phyloP scores from a whole-genome alignment of 371 early-diverging fungal genomes.

The Blyttiomyces sp. region DNA sequence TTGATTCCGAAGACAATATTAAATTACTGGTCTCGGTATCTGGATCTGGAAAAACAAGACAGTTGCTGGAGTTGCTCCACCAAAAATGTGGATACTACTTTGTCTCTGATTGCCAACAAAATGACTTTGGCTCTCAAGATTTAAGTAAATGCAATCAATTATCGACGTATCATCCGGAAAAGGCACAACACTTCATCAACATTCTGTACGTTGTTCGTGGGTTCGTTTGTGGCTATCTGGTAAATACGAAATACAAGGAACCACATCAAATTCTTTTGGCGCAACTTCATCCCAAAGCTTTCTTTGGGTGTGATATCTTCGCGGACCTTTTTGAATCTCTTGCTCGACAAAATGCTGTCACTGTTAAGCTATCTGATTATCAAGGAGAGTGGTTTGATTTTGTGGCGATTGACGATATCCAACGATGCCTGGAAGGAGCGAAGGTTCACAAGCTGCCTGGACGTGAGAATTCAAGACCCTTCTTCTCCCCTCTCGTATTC shows the following conservation, averaged over 20 bases:
- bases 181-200: not conserved
- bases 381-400: conserved; percentile 9
- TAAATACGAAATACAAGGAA: conserved; percentile 15
- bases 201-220: conserved; percentile 31
- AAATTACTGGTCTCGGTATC: conserved; percentile 25
- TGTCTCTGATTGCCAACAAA: conserved; percentile 3
- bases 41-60: conserved; percentile 31
- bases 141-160: conserved; percentile 6
- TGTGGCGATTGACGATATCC: conserved; percentile 25
- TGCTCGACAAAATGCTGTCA: too few species aligned
- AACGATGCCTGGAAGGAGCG: conserved; percentile 7
- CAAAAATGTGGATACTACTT: conserved; percentile 28
- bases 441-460: conserved; percentile 13
- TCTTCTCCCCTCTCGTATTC: conserved; percentile 24
- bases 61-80: conserved; percentile 24
- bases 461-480: conserved; percentile 18
- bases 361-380: not conserved
- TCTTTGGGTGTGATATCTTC: conserved; percentile 29
- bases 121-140: conserved; percentile 27
- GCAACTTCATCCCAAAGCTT: conserved; percentile 26
- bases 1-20: conserved; percentile 19
- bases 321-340: conserved; percentile 11
- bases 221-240: conserved; percentile 24
- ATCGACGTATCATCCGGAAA: conserved; percentile 5
- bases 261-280: conserved; percentile 29